These are phyloP conservation scores for Ophiostoma australiae DNA, from an alignment of 2,329 filamentous ascomycete genomes.

Conservation along the genomic window DNA sequence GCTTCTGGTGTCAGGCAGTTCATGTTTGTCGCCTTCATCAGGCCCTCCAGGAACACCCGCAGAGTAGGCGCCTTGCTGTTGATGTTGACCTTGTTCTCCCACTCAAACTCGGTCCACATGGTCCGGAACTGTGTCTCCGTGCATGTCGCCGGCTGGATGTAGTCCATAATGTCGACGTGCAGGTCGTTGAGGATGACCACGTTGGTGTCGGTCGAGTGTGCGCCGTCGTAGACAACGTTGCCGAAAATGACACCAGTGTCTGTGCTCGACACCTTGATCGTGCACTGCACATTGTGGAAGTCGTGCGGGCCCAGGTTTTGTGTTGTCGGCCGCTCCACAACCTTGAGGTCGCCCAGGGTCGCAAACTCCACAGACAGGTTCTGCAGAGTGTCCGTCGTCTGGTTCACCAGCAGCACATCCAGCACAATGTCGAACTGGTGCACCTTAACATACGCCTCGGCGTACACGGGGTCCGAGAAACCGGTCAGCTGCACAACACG, in stretches of 20 bases:
- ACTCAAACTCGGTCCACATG: constrained; percentile 99
- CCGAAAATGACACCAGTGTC: constrained; percentile 98
- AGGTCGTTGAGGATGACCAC: constrained; percentile 98
- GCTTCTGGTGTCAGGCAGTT: constrained; percentile 94
- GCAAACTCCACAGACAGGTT: constrained; percentile 97
- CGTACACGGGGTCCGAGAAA: constrained; percentile 96
- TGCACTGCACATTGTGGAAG: constrained; percentile 97
- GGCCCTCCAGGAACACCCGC: constrained; percentile 83
- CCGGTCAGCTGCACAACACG: constrained; percentile 95
- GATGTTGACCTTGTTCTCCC: constrained; percentile 99
- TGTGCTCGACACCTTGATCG: constrained; percentile 89
- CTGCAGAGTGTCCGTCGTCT: constrained; percentile 92
- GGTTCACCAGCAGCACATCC: constrained; percentile 93
- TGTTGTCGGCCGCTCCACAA: constrained; percentile 91
- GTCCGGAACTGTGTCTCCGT: constrained; percentile 97
- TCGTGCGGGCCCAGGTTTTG: constrained; percentile 94
- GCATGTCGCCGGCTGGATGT: constrained; percentile 95
- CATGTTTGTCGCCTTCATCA: constrained; percentile 99
- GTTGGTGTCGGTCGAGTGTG: constrained; percentile 86
- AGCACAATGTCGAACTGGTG: constrained; percentile 98
- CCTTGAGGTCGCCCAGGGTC: constrained; percentile 95
- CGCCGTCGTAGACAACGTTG: constrained; percentile 95
- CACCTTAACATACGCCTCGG: constrained; percentile 98
- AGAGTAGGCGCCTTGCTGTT: constrained; percentile 93
- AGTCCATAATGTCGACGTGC: constrained; percentile 99